Evolutionary conservation across 306 rosid species (phyloP).

Genomic region (Malus domestica): ASM211411v1 NC_041798.1:9121501-9122000

Average conservation of each 20-base stretch:
- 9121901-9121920: slow-evolving; percentile 80
- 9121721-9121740: not conserved
- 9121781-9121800: slow-evolving; percentile 78
- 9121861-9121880: slow-evolving; percentile 87
- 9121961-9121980: not conserved
- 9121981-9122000: slow-evolving; percentile 1
- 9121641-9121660: slow-evolving; percentile 94
- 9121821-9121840: slow-evolving; percentile 76
- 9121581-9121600: slow-evolving; percentile 86
- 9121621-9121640: slow-evolving; percentile 70
- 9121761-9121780: slow-evolving; percentile 4
- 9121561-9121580: slow-evolving; percentile 64
- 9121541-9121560: slow-evolving; percentile 93
- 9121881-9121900: slow-evolving; percentile 86
- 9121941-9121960: not conserved
- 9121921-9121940: not conserved
- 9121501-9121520: slow-evolving; percentile 83
- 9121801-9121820: slow-evolving; percentile 93
- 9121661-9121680: slow-evolving; percentile 19
- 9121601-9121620: slow-evolving; percentile 84
- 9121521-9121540: slow-evolving; percentile 96
- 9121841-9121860: slow-evolving; percentile 94
- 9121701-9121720: not conserved
- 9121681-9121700: not conserved
- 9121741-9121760: not conserved